phyloP scores from a whole-genome alignment of 192 early-diverging fungal species.

The Linnemannia exigua region DNA sequence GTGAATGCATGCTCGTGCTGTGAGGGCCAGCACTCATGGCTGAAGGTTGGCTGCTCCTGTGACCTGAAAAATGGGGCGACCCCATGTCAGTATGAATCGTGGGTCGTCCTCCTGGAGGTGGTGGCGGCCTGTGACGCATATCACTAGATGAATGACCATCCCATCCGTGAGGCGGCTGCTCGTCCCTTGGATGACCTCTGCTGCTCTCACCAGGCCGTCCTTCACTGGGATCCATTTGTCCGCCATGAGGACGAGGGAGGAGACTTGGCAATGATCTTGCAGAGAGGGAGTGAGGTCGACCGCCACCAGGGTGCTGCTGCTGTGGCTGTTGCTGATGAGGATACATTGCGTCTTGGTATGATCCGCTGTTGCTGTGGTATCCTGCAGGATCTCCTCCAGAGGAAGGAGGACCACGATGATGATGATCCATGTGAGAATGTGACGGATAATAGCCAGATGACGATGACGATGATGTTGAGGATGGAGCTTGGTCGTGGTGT shows the following conservation, averaged over 20 bases:
- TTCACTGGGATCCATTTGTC: background rate
- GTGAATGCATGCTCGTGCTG: background rate
- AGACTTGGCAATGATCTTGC: conserved; percentile 19
- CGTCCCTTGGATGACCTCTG: background rate
- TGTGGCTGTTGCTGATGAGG: conserved; percentile 22
- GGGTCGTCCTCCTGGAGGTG: background rate
- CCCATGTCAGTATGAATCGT: background rate
- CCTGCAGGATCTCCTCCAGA: background rate
- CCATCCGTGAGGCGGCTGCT: background rate
- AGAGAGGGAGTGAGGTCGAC: background rate
- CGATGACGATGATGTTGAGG: background rate
- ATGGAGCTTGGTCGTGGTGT: background rate
- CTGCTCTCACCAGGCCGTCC: background rate
- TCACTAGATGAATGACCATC: background rate
- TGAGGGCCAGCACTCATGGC: background rate
- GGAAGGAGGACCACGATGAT: background rate
- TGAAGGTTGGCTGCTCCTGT: background rate
- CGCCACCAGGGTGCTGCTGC: background rate
- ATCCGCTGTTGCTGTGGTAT: background rate
- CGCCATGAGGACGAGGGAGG: conserved; percentile 28
- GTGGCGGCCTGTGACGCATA: background rate
- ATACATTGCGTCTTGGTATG: background rate
- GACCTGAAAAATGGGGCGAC: background rate
- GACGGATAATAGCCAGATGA: background rate
- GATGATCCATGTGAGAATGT: background rate